These are phyloP conservation scores for Verticillium nubilum DNA, from an alignment of 2,329 filamentous ascomycete genomes.

Conservation along the genomic window DNA sequence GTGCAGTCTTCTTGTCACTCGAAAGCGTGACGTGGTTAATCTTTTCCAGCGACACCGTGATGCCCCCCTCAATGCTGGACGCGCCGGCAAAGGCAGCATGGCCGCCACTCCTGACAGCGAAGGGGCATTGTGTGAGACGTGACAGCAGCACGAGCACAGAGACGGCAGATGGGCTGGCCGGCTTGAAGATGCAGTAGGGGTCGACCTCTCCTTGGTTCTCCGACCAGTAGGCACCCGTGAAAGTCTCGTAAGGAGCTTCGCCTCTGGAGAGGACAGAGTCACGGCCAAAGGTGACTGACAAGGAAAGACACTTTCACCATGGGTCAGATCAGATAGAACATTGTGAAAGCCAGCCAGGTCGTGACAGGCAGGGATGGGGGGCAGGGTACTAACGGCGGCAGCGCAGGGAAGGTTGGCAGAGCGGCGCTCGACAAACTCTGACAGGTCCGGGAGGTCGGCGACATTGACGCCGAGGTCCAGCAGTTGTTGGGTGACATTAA, in stretches of 20 bases:
- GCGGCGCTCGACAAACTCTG: background rate
- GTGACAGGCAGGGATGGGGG: background rate
- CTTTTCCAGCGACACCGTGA: constrained; percentile 29
- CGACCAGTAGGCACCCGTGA: constrained; percentile 10
- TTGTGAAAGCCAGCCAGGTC: background rate
- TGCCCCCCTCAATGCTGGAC: constrained; percentile 27
- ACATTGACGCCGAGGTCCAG: constrained; percentile 10
- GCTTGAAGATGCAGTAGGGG: constrained; percentile 18
- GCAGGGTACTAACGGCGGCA: constrained; percentile 1
- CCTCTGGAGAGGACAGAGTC: constrained; percentile 4
- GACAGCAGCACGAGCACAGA: constrained; percentile 19
- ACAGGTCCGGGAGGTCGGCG: constrained; percentile 6
- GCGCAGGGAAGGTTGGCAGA: background rate
- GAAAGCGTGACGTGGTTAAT: constrained; percentile 26
- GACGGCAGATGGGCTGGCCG: constrained; percentile 16
- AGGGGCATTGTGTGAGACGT: constrained; percentile 22
- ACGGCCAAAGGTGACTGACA: constrained; percentile 5
- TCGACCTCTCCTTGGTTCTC: constrained; percentile 7
- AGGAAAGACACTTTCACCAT: constrained; percentile 2
- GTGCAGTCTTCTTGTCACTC: constrained; percentile 20
- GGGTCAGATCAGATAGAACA: background rate
- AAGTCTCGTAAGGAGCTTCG: constrained; percentile 1
- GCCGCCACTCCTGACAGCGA: constrained; percentile 39
- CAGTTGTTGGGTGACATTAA: constrained; percentile 11
- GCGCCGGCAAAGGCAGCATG: constrained; percentile 34